Conservation (phyloP, 2,329 filamentous ascomycete species). For the Apiospora sp. region DNA sequence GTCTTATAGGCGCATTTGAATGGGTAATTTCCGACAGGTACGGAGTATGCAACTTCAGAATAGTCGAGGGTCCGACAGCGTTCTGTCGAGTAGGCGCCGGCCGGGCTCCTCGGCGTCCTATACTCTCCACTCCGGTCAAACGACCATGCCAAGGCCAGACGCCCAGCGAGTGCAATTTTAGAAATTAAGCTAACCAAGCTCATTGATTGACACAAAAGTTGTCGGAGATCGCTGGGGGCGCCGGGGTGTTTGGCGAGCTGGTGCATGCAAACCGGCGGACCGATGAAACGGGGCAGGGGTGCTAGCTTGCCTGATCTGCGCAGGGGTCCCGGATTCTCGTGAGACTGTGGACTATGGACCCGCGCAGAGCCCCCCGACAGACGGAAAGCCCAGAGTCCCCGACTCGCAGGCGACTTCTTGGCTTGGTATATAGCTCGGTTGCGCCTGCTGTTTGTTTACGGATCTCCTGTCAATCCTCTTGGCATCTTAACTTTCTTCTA, state of each 20-base stretch:
- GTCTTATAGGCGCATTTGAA: background rate
- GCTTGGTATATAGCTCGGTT: conserved; percentile 12
- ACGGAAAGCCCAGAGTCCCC: background rate
- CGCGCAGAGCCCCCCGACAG: background rate
- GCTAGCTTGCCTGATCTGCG: conserved; percentile 7
- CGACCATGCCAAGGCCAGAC: background rate
- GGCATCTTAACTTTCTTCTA: background rate
- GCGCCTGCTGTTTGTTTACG: background rate
- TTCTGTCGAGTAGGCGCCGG: background rate
- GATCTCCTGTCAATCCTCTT: conserved; percentile 18
- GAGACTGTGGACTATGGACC: background rate
- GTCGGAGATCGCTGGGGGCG: conserved; percentile 7
- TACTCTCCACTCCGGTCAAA: background rate
- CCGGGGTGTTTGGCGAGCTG: background rate
- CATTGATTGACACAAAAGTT: background rate
- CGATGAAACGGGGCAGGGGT: conserved; percentile 5
- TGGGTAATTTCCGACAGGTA: too few relatives aligned
- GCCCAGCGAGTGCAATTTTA: background rate
- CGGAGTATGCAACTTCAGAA: background rate
- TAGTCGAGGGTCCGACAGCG: background rate
- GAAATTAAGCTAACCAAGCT: background rate
- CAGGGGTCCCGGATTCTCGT: background rate
- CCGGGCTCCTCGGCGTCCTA: conserved; percentile 10
- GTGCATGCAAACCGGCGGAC: background rate
- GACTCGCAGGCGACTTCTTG: background rate